A percentile compares a stretch with the other conserved stretches of the same genome.
Evolutionary conservation across 805 yeast species (phyloP).

Genomic region (Clavispora fructus): DNA sequence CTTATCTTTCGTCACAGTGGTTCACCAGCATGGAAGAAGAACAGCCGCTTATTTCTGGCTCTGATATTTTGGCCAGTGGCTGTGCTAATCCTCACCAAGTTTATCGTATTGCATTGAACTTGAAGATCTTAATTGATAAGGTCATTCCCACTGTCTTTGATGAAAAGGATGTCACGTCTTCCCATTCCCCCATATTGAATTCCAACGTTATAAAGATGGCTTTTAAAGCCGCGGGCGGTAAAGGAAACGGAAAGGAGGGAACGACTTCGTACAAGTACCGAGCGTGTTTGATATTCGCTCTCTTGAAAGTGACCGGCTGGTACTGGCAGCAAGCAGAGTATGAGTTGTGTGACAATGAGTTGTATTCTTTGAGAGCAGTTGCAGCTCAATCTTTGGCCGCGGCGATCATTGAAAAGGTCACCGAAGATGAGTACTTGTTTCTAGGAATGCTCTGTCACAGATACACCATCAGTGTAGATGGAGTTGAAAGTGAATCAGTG

Average conservation of each 20-base stretch:
- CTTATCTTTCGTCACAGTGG: neutral
- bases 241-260: conserved; percentile 51
- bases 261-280: conserved; percentile 58
- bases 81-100: conserved; percentile 65
- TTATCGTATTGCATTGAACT: conserved; percentile 63
- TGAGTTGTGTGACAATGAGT: conserved; percentile 64
- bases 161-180: conserved; percentile 43
- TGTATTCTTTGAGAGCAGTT: conserved; percentile 53
- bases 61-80: neutral
- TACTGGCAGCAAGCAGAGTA: conserved; percentile 52
- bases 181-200: conserved; percentile 57
- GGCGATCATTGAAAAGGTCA: conserved; percentile 57
- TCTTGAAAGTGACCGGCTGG: conserved; percentile 78
- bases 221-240: conserved; percentile 76
- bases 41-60: neutral
- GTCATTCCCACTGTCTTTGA: conserved; percentile 64
- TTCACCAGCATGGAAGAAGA: neutral
- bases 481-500: conserved; percentile 56
- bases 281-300: conserved; percentile 62
- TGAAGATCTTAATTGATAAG: conserved; percentile 68
- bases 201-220: conserved; percentile 55
- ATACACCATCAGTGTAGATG: conserved; percentile 60
- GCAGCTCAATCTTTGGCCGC: conserved; percentile 77
- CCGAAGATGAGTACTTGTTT: conserved; percentile 58
- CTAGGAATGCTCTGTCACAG: conserved; percentile 74